Evolutionary conservation across 2,329 filamentous ascomycete species (phyloP).

Genomic region (Chrysoporthe puriensis): DNA sequence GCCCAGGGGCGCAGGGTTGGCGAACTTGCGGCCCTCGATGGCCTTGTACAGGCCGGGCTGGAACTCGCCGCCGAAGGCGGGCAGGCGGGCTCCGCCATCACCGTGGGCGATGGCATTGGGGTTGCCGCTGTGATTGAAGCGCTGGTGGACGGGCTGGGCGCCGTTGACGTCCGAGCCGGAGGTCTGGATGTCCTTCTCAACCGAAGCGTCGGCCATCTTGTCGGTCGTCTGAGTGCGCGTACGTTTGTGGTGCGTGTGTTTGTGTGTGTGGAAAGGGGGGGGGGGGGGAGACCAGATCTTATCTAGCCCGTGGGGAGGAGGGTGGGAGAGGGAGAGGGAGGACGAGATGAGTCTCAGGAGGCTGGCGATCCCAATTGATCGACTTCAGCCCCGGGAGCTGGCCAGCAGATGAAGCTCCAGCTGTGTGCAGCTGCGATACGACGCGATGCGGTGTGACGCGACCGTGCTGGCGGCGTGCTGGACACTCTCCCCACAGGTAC

Average conservation of each 20-base stretch:
- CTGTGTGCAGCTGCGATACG: too few species aligned
- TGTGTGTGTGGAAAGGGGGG: not conserved
- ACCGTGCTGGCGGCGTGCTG: too few species aligned
- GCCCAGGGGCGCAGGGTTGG: slow-evolving; percentile 78
- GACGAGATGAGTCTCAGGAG: not conserved
- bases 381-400: not conserved
- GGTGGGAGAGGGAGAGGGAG: not conserved
- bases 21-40: slow-evolving; percentile 70
- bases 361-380: not conserved
- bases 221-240: not conserved
- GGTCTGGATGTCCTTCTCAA: slow-evolving; percentile 26
- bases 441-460: too few species aligned
- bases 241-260: not conserved
- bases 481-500: too few species aligned
- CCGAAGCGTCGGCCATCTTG: slow-evolving; percentile 20
- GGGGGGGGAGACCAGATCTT: not conserved
- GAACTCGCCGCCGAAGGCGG: slow-evolving; percentile 73
- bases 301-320: not conserved
- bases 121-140: slow-evolving; percentile 44
- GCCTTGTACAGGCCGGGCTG: slow-evolving; percentile 71
- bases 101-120: slow-evolving; percentile 41
- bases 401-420: not conserved
- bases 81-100: slow-evolving; percentile 44
- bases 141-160: slow-evolving; percentile 31
- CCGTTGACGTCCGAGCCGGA: slow-evolving; percentile 21